Evolutionary conservation across 2,329 filamentous ascomycete species (phyloP).

Genomic region (Aspergillus tanneri): DNA sequence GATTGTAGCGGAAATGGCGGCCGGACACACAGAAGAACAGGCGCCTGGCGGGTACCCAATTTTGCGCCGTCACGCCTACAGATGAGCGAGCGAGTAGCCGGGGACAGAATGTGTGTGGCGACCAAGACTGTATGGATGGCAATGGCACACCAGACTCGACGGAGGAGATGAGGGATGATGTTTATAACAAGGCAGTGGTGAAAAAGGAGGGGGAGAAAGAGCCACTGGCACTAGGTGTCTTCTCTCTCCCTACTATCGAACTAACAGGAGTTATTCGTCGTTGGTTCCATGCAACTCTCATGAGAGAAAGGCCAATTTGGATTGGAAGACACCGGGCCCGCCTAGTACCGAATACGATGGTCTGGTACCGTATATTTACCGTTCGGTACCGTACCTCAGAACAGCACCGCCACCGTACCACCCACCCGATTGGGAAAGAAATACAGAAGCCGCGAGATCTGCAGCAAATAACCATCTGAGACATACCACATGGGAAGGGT

Average conservation of each 20-base stretch:
- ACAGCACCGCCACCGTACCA: constrained; percentile 1
- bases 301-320: too few relatives aligned
- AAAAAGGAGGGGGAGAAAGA: neutral
- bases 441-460: too few relatives aligned
- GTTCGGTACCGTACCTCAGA: neutral
- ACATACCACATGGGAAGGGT: too few relatives aligned
- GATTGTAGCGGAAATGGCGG: neutral
- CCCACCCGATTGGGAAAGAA: too few relatives aligned
- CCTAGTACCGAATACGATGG: neutral
- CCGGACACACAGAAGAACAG: constrained; percentile 5
- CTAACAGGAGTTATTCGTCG: too few relatives aligned
- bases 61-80: constrained; percentile 19
- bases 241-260: too few relatives aligned
- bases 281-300: too few relatives aligned
- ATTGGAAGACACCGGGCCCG: too few relatives aligned
- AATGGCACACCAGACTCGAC: neutral
- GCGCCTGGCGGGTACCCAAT: constrained; percentile 18
- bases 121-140: neutral
- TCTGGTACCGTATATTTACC: neutral
- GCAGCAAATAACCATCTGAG: neutral
- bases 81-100: neutral
- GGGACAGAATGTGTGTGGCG: neutral
- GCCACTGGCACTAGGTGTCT: neutral
- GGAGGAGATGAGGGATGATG: neutral
- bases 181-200: neutral